phyloP scores from a whole-genome alignment of 352 stramenopile genomes.

The Phytophthora hybrid region DNA sequence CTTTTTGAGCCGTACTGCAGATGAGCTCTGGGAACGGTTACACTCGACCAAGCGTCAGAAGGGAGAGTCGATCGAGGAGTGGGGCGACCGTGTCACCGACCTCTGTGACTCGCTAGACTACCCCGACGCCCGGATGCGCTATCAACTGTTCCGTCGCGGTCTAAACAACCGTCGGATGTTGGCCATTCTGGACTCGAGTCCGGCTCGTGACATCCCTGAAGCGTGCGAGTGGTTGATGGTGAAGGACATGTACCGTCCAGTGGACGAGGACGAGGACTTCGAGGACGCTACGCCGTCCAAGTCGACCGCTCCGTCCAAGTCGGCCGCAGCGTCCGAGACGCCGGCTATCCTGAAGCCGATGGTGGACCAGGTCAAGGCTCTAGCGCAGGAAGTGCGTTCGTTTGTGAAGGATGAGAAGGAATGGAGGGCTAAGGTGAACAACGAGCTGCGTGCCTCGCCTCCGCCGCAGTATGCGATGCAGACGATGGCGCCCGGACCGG shows the following conservation, averaged over 20 bases:
- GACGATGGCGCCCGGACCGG: neutral
- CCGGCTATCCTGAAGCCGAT: neutral
- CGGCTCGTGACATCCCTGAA: neutral
- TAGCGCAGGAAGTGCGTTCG: neutral
- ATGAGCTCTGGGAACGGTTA: constrained; percentile 1
- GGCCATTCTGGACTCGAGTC: neutral
- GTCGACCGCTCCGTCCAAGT: too few species aligned
- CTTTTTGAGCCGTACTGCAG: constrained; percentile 1
- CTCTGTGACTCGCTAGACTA: constrained; percentile 13
- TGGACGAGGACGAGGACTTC: constrained; percentile 8
- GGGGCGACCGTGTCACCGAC: neutral
- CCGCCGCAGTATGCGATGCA: neutral
- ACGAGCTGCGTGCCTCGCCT: neutral
- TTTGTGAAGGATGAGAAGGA: neutral
- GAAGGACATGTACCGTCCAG: constrained; percentile 2
- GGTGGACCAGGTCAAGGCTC: neutral
- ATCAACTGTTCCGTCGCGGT: neutral
- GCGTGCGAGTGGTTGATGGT: constrained; percentile 6
- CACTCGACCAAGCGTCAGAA: neutral
- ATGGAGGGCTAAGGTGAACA: neutral
- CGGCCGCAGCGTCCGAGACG: neutral
- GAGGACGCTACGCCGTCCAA: neutral
- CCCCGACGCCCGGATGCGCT: neutral
- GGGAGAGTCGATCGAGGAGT: constrained; percentile 9
- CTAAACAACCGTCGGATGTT: constrained; percentile 3